phyloP scores from a whole-genome alignment of 176 grass and related monocot genomes.

The Otatea glauca region DNA sequence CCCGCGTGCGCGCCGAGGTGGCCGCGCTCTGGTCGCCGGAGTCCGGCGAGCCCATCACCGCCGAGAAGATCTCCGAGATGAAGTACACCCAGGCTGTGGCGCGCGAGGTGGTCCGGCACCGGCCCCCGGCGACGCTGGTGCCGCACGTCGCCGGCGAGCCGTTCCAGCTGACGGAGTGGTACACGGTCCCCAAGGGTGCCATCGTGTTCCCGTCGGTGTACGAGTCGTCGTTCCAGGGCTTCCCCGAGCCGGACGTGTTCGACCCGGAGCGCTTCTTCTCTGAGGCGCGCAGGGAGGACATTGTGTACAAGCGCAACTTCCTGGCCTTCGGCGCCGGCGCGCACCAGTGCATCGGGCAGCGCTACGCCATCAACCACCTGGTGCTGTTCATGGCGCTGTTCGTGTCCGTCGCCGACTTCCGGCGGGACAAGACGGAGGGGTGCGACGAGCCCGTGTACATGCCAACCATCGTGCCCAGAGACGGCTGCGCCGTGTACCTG shows the following conservation, averaged over 20 bases:
- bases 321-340: slow-evolving; percentile 83
- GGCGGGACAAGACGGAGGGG: slow-evolving; percentile 48
- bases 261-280: slow-evolving; percentile 88
- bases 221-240: slow-evolving; percentile 91
- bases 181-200: slow-evolving; percentile 87
- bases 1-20: slow-evolving; percentile 73
- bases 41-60: slow-evolving; percentile 60
- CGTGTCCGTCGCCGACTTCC: slow-evolving; percentile 68
- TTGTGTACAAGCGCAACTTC: slow-evolving; percentile 74
- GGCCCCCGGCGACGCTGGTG: slow-evolving; percentile 76
- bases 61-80: slow-evolving; percentile 63
- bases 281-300: slow-evolving; percentile 68
- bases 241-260: slow-evolving; percentile 60
- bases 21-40: slow-evolving; percentile 57
- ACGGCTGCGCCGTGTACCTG: slow-evolving; percentile 64
- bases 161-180: slow-evolving; percentile 85
- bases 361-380: slow-evolving; percentile 91
- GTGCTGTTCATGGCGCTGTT: slow-evolving; percentile 84
- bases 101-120: slow-evolving; percentile 76
- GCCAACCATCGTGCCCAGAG: slow-evolving; percentile 81
- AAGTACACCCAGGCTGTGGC: slow-evolving; percentile 84
- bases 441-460: slow-evolving; percentile 74
- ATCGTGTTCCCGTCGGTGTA: slow-evolving; percentile 83
- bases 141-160: slow-evolving; percentile 81
- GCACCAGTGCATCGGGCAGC: slow-evolving; percentile 91